phyloP scores from a whole-genome alignment of 2,329 filamentous ascomycete genomes.

The Scopulariopsis brevicaulis region DNA sequence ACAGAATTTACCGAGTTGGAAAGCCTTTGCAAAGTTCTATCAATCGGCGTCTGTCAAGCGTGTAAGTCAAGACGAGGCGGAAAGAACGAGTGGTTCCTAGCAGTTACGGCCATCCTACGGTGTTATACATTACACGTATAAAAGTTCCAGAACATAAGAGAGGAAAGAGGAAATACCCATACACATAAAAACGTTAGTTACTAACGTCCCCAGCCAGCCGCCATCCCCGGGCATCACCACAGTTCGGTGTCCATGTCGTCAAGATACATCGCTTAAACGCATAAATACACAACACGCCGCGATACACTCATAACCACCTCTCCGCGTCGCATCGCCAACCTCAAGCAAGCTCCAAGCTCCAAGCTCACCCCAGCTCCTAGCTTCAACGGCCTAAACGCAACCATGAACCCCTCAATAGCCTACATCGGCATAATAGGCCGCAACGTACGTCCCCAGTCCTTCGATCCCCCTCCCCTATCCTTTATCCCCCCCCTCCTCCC shows the following conservation, averaged over 20 bases:
- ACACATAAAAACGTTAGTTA: not conserved
- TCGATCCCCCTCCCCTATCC: too few relatives aligned
- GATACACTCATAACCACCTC: not conserved
- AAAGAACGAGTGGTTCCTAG: not conserved
- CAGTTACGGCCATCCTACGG: not conserved
- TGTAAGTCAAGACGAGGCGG: not conserved
- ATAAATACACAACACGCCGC: not conserved
- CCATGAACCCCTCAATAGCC: constrained; percentile 61
- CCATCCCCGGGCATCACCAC: not conserved
- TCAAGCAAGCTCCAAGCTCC: not conserved
- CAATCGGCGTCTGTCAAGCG: not conserved
- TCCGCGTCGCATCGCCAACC: not conserved
- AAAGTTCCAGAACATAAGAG: not conserved
- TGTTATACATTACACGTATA: not conserved
- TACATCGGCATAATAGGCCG: constrained; percentile 91
- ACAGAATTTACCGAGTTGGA: too few relatives aligned
- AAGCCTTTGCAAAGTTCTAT: not conserved
- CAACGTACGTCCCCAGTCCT: constrained; percentile 54
- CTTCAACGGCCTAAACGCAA: not conserved
- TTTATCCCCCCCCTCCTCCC: not conserved
- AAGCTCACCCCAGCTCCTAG: not conserved
- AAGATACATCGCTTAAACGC: not conserved
- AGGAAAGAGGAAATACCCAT: too few relatives aligned
- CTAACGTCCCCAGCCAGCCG: not conserved
- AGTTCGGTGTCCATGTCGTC: not conserved